Evolutionary conservation across 306 rosid species (phyloP).

Genomic region (Comarum palustre): DNA sequence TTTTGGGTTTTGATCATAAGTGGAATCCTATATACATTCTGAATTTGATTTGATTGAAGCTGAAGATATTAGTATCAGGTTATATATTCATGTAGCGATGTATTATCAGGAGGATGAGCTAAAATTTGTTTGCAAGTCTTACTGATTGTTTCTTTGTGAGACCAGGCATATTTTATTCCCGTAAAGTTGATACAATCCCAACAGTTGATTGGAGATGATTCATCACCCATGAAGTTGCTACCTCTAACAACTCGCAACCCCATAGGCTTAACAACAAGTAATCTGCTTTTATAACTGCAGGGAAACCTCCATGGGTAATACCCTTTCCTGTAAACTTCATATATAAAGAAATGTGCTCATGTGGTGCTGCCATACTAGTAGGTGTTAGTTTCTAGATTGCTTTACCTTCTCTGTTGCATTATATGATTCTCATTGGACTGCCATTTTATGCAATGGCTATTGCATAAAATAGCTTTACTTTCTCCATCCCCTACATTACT

Average conservation of each 20-base stretch:
- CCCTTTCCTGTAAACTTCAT: not conserved
- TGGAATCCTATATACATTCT: not conserved
- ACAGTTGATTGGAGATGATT: not conserved
- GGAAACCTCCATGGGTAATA: not conserved
- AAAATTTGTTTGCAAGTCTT: not conserved
- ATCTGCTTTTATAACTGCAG: not conserved
- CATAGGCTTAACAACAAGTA: not conserved
- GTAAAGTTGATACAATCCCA: not conserved
- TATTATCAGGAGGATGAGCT: not conserved
- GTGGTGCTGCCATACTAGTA: not conserved
- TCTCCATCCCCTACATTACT: not conserved
- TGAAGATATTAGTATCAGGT: not conserved
- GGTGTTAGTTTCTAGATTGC: not conserved
- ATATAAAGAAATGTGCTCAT: not conserved
- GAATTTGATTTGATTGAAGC: not conserved
- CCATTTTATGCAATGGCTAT: not conserved
- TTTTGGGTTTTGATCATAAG: constrained; percentile 1
- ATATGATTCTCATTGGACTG: not conserved
- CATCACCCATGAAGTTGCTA: not conserved
- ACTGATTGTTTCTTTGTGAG: not conserved
- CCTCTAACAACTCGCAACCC: not conserved
- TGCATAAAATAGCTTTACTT: no score
- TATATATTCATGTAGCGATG: not conserved
- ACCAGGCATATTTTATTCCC: not conserved
- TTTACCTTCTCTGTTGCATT: constrained; percentile 3